Conservation (phyloP, 257 asterid genomes). For the Solanum pennellii region DNA sequence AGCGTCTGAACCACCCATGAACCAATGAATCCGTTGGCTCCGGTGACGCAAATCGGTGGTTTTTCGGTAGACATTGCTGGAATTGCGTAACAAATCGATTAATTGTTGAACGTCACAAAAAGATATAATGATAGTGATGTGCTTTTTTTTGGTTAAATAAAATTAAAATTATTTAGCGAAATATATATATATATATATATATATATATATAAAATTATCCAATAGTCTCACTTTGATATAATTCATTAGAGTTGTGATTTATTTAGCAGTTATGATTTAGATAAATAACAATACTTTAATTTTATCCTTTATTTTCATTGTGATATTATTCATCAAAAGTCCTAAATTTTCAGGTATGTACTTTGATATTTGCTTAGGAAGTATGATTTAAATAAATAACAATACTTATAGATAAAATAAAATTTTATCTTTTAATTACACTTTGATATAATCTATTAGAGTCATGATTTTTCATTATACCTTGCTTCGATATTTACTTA, state of each 20-base stretch:
- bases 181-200: too few relatives aligned
- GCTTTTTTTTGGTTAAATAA: background rate
- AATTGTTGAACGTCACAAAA: background rate
- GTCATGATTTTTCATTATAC: background rate
- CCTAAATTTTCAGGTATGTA: too few relatives aligned
- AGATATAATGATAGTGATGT: background rate
- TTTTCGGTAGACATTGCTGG: background rate
- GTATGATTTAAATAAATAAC: too few relatives aligned
- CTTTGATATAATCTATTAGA: background rate
- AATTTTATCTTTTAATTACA: background rate
- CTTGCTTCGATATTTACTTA: background rate
- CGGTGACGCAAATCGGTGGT: constrained; percentile 76
- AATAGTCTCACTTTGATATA: background rate
- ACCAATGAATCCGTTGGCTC: constrained; percentile 95
- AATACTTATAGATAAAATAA: too few relatives aligned
- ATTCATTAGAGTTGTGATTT: background rate
- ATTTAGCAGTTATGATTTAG: background rate
- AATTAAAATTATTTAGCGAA: background rate
- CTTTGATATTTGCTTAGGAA: too few relatives aligned
- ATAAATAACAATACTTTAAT: too few relatives aligned
- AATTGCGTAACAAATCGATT: background rate
- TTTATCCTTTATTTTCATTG: too few relatives aligned
- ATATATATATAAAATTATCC: too few relatives aligned
- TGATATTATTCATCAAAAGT: too few relatives aligned
- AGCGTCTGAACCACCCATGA: constrained; percentile 69